A percentile compares a stretch with the other conserved stretches of the same genome.
Conservation (phyloP, 257 asterid species). For the Agastache rugosa region DNA sequence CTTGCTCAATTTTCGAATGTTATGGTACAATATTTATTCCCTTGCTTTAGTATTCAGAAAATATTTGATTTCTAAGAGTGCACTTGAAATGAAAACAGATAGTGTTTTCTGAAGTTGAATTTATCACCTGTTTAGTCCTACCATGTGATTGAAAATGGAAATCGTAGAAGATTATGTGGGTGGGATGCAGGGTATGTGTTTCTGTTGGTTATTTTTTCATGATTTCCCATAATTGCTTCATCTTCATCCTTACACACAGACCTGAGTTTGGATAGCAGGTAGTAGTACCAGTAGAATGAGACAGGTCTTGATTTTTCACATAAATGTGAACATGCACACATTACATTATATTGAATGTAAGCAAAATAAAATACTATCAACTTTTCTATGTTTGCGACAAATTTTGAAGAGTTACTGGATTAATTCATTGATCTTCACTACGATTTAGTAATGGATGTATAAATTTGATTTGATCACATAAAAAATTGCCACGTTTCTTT, state of each 20-base stretch:
- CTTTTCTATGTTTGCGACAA: slow-evolving; percentile 1
- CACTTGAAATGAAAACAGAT: slow-evolving; percentile 4
- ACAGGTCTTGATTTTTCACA: neutral
- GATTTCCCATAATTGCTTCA: neutral
- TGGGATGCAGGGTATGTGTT: neutral
- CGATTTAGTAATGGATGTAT: neutral
- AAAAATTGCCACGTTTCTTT: neutral
- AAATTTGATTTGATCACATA: neutral
- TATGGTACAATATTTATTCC: slow-evolving; percentile 54
- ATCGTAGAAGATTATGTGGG: neutral
- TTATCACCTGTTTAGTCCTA: slow-evolving; percentile 32
- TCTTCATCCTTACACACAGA: neutral
- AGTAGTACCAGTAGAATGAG: neutral
- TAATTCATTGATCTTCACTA: neutral
- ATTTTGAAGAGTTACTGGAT: neutral
- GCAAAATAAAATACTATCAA: neutral
- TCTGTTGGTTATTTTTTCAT: neutral
- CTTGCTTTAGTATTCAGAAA: neutral
- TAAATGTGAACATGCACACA: neutral
- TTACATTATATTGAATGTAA: neutral
- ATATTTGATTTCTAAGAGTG: slow-evolving; percentile 18
- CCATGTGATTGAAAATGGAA: neutral
- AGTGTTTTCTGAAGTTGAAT: slow-evolving; percentile 18
- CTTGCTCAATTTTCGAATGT: slow-evolving; percentile 61
- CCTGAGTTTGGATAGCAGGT: neutral